Base-by-base conservation (phyloP, 2,329 filamentous ascomycete genomes). In the Cadophora malorum region DNA sequence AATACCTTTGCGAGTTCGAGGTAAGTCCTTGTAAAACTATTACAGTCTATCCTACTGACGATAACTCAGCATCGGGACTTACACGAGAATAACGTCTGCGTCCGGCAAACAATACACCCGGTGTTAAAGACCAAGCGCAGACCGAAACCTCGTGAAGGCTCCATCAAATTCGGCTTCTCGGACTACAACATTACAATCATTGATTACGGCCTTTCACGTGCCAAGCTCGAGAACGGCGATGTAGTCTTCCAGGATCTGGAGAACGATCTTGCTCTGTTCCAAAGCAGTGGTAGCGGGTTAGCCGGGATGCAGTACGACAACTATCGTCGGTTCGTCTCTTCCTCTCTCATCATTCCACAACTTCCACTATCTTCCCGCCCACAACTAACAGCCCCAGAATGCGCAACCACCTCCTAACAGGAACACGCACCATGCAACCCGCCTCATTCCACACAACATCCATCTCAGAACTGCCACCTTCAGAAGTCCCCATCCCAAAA, bases 21-120 rank as follows among this genome's bases (percentile, higher is more conserved):
- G 86, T 88, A 76, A 66, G 79, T 23, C 28, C 19, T 14, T 49
- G 9, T 19, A 47, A 58, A 3, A 28, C 12, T 35, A 10, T 19
- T 19, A 23, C n/a, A 49, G n/a, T 1, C 6, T n/a, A 19, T 21
- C n/a, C n/a, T 19, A 63, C 56, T 58, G 19, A 66, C 45, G 31
- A 55, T 9, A 14, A 7, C 45, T 6, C 69, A 89, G 86, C 88
- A 90, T 73, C 85, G 88, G 6, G 88, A 90, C 72, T 80, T 90
- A 4, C 88, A 90, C 72, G 88, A 90, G 70, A 88, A 88, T 4
- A 90, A 90, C 71, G 77, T 90, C 19, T 90, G 88, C 70, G 82
- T 90, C 10, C 55, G 59, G 21, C 49, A 35, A 25, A 63, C 25
- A 35, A 33, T 8, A 14, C 35, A 61, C n/a, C 21, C 50, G n/a